Evolutionary conservation across 2,329 filamentous ascomycete genomes (phyloP), one percentile per base, ranked within the genome.

Genomic region (Aspergillus texensis): DNA sequence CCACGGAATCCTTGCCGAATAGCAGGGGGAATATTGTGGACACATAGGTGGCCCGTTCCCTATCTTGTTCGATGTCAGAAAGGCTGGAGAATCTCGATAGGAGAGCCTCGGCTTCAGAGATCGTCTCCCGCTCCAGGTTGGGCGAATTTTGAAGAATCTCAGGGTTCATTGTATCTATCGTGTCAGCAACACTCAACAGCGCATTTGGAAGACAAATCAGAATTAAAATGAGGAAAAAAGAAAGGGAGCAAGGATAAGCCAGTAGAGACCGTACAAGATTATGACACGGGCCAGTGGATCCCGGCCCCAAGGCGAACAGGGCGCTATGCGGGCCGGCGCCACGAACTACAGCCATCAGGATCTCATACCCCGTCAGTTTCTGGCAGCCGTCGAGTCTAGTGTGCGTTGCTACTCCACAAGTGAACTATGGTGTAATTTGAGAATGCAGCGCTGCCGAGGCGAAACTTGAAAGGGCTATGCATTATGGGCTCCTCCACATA

Each of bases 1-100:
- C 52, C n/a, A 62, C 30, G 36, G 60, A 57, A 36, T 24, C 50
- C 3, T 60, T 60, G 34, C 60, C 60, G 30, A 65, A 65, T 6
- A 62, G 28, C 9, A 57, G 34, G 5, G 52, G 32, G 28, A 65
- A 65, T 14, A 54, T 45, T 30, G 43, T 45, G 10, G 46, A 24
- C 32, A 54, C 36, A 46, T 52, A 52, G 24, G 28, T 26, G 16
- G 46, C 11, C 30, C 48, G 55, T n/a, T 41, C 30, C 19, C 46
- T 30, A 8, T 45, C 56, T 34, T 58, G 28, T 19, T 58, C 55
- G 32, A 55, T 10, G 19, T 21, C 43, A 24, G 60, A 43, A 11
- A 58, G 36, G 19, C 11, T 34, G 5, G 55, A 48, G 32, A 43
- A 62, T 21, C 28, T 11, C n/a, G 30, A 39, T 24, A 62, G 5